These are phyloP conservation scores for Odontarrhena argentea DNA, from an alignment of 345 rosid species.

Conservation along the genomic window DNA sequence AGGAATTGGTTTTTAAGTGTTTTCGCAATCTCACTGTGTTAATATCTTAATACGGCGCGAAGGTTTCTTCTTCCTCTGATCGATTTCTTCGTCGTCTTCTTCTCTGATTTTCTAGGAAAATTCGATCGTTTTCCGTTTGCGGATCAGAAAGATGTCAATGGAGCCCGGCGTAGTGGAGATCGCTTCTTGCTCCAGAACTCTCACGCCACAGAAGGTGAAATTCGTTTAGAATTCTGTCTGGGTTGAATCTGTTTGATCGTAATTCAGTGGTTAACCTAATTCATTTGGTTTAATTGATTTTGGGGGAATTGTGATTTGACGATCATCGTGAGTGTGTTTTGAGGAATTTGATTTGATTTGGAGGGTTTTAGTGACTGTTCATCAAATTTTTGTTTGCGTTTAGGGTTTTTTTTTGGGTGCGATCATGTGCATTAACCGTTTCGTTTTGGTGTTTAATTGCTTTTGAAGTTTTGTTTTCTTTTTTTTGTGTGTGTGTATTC, in stretches of 20 bases:
- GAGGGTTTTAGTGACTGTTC: conserved; percentile 22
- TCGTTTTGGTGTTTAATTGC: conserved; percentile 17
- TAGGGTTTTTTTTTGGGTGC: neutral
- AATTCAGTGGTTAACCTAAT: conserved; percentile 18
- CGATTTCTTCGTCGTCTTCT: conserved; percentile 22
- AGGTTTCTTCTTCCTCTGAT: conserved; percentile 29
- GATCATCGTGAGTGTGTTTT: conserved; percentile 35
- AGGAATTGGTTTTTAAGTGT: neutral
- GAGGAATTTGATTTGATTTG: conserved; percentile 11
- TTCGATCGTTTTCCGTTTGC: conserved; percentile 18
- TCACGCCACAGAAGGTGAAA: conserved; percentile 51
- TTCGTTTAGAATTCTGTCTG: neutral
- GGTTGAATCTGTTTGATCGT: conserved; percentile 12
- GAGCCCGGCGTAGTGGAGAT: conserved; percentile 73
- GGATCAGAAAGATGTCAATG: conserved; percentile 36
- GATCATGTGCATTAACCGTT: conserved; percentile 22
- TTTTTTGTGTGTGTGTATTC: neutral
- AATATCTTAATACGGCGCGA: conserved; percentile 42
- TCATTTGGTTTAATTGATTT: conserved; percentile 16
- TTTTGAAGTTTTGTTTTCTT: conserved; percentile 6
- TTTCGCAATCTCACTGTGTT: conserved; percentile 25
- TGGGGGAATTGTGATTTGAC: conserved; percentile 2
- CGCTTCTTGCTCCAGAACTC: conserved; percentile 44
- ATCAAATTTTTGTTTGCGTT: neutral
- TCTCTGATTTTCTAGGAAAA: conserved; percentile 2